phyloP scores from a whole-genome alignment of 805 yeast species.

The Saturnispora sanitii region DNA sequence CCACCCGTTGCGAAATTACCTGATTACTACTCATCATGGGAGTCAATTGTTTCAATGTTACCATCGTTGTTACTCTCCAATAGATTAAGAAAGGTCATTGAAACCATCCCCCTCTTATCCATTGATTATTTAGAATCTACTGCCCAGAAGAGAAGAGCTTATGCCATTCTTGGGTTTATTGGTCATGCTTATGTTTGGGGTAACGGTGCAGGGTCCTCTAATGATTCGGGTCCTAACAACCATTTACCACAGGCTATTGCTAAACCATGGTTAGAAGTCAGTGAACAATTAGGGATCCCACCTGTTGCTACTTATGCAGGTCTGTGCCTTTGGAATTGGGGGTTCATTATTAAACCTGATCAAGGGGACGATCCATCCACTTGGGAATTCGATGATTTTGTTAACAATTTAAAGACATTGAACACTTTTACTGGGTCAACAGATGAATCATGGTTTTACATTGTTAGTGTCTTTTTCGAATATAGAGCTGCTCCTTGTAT shows the following conservation, averaged over 20 bases:
- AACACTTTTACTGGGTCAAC: conserved; percentile 82
- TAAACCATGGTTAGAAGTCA: conserved; percentile 52
- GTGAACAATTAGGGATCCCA: conserved; percentile 60
- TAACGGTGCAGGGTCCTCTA: conserved; percentile 15
- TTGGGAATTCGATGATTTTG: conserved; percentile 28
- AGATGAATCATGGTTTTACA: conserved; percentile 91
- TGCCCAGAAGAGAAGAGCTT: conserved; percentile 66
- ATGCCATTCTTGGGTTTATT: conserved; percentile 66
- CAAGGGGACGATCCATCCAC: conserved; percentile 14
- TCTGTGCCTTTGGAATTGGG: conserved; percentile 81
- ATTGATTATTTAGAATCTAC: conserved; percentile 35
- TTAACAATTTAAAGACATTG: conserved; percentile 66
- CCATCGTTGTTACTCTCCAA: conserved; percentile 67
- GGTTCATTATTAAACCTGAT: conserved; percentile 39
- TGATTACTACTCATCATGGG: conserved; percentile 68
- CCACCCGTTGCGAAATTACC: conserved; percentile 55
- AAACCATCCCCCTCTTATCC: conserved; percentile 48
- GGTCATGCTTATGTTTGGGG: conserved; percentile 92
- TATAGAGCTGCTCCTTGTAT: conserved; percentile 68
- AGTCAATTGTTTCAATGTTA: conserved; percentile 48
- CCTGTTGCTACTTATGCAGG: conserved; percentile 87
- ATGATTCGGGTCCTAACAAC: conserved; percentile 36
- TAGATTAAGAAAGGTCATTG: conserved; percentile 52
- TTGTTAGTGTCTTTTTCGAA: conserved; percentile 82
- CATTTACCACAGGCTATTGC: conserved; percentile 60